phyloP scores from a whole-genome alignment of 208 protist genomes.

The Leishmania aethiopica region DNA sequence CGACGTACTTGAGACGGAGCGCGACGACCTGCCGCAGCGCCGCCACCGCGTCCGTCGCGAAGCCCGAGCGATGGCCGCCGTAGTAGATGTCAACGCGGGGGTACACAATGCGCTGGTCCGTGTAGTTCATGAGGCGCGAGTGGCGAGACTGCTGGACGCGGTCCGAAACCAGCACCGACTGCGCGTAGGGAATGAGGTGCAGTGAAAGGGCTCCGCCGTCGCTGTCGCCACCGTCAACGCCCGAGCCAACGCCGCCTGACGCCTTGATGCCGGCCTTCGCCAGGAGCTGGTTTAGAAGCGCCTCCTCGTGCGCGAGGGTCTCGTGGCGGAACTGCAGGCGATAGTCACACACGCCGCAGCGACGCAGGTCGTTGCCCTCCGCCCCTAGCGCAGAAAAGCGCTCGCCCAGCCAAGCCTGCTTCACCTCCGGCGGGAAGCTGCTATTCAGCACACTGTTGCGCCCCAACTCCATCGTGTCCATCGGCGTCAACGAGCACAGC shows the following conservation, averaged over 20 bases:
- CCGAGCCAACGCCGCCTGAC: slow-evolving; percentile 14
- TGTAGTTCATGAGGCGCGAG: slow-evolving; percentile 65
- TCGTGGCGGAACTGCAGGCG: slow-evolving; percentile 89
- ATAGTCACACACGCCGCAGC: slow-evolving; percentile 71
- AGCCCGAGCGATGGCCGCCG: slow-evolving; percentile 27
- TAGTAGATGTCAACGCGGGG: slow-evolving; percentile 79
- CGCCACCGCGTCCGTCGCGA: slow-evolving; percentile 58
- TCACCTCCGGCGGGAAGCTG: slow-evolving; percentile 77
- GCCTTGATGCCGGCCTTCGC: slow-evolving; percentile 60
- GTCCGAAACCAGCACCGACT: slow-evolving; percentile 50
- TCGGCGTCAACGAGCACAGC: slow-evolving; percentile 69
- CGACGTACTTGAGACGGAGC: slow-evolving; percentile 80
- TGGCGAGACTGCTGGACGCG: slow-evolving; percentile 52
- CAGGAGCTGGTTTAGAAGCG: slow-evolving; percentile 75
- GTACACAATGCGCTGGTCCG: slow-evolving; percentile 77
- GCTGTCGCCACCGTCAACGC: not conserved
- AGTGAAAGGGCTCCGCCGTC: slow-evolving; percentile 24
- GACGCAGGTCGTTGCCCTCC: slow-evolving; percentile 65
- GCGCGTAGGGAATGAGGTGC: slow-evolving; percentile 47
- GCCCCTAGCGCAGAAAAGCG: slow-evolving; percentile 44
- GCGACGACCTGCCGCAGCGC: slow-evolving; percentile 64
- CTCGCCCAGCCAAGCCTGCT: slow-evolving; percentile 79
- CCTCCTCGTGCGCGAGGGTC: slow-evolving; percentile 77
- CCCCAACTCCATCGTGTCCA: slow-evolving; percentile 86
- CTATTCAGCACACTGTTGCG: slow-evolving; percentile 92